These are phyloP conservation scores for Zygoascus meyerae DNA, from an alignment of 1,139 yeast genomes.

Conservation along the genomic window DNA sequence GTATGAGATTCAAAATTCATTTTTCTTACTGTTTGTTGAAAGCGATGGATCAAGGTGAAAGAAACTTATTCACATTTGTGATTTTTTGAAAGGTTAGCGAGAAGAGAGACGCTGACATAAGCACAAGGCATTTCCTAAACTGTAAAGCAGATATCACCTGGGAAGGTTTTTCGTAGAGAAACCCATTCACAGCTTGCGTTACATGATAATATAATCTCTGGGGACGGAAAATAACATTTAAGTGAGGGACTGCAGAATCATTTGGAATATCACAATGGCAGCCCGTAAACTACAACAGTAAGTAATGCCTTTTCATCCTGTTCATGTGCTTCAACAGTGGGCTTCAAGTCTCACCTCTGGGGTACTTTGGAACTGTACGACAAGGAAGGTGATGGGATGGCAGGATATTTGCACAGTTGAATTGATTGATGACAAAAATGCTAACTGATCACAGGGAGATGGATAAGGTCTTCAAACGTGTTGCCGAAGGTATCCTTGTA, in stretches of 20 bases:
- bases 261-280: conserved; percentile 41
- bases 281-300: conserved; percentile 61
- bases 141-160: too few relatives aligned
- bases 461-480: conserved; percentile 93
- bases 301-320: conserved; percentile 20
- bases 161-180: too few relatives aligned
- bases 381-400: neutral
- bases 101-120: too few relatives aligned
- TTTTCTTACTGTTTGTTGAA: too few relatives aligned
- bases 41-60: too few relatives aligned
- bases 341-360: neutral
- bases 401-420: neutral
- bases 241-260: neutral
- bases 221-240: too few relatives aligned
- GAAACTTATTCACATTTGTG: too few relatives aligned
- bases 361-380: neutral
- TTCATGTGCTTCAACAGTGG: neutral
- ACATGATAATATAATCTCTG: too few relatives aligned
- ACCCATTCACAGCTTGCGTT: too few relatives aligned
- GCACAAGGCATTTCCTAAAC: too few relatives aligned
- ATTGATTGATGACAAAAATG: neutral
- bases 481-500: conserved; percentile 82
- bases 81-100: too few relatives aligned
- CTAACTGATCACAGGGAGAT: conserved; percentile 50
- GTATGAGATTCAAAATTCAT: too few relatives aligned